These are phyloP conservation scores for Coelastrella sp. DNA, from an alignment of 139 green algal genomes.

Conservation along the genomic window DNA sequence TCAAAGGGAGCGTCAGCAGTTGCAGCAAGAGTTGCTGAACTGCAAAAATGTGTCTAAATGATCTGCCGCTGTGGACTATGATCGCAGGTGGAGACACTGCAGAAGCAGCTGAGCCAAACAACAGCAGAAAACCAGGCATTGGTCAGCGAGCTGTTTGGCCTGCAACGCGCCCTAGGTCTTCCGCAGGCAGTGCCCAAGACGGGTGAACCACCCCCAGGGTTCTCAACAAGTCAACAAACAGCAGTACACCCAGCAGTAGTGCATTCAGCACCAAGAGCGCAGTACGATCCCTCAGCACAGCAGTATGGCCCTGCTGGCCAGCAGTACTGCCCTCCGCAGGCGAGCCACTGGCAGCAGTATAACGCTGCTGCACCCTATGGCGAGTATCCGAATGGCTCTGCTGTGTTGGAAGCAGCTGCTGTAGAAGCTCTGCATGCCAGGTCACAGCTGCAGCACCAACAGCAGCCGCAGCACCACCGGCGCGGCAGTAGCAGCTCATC, in stretches of 20 bases:
- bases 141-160: neutral
- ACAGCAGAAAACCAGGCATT: constrained; percentile 27
- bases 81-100: neutral
- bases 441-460: neutral
- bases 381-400: neutral
- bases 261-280: neutral
- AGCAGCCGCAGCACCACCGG: neutral
- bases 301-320: neutral
- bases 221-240: neutral
- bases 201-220: neutral
- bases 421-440: neutral
- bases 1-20: no score
- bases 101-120: neutral
- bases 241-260: neutral
- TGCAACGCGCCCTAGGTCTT: constrained; percentile 24
- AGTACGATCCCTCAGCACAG: neutral
- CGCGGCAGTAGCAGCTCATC: neutral
- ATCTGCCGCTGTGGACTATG: neutral
- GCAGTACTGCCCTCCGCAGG: neutral
- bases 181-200: constrained; percentile 17
- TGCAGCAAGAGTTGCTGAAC: neutral
- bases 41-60: neutral
- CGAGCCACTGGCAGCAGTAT: neutral
- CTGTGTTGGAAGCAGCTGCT: neutral
- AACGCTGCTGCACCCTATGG: neutral